phyloP scores from a whole-genome alignment of 73 alveolate species.

The Halteria grandinella region DNA sequence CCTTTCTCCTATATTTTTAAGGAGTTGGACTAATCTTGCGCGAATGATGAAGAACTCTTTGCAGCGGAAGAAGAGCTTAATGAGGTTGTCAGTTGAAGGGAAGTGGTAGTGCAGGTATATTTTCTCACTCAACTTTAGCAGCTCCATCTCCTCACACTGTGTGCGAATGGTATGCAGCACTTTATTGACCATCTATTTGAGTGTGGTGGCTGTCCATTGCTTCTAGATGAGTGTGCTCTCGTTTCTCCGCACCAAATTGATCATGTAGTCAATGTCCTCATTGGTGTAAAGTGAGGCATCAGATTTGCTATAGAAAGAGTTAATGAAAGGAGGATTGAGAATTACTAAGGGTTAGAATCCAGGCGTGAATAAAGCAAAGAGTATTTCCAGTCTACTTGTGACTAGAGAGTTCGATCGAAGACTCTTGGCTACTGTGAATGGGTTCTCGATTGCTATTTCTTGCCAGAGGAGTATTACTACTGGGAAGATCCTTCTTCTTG shows the following conservation, averaged over 20 bases:
- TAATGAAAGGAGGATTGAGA: not conserved
- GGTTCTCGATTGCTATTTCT: conserved; percentile 13
- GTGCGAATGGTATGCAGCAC: too few relatives aligned
- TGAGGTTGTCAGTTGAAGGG: too few relatives aligned
- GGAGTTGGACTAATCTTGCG: conserved; percentile 17
- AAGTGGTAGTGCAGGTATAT: too few relatives aligned
- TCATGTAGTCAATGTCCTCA: conserved; percentile 35
- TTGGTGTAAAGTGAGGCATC: conserved; percentile 20
- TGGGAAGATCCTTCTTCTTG: not conserved
- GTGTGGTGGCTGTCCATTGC: too few relatives aligned
- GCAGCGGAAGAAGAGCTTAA: conserved; percentile 23
- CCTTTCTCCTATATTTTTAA: conserved; percentile 7
- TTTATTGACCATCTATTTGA: too few relatives aligned
- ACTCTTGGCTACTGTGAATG: not conserved
- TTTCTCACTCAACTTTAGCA: too few relatives aligned
- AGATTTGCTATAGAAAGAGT: not conserved
- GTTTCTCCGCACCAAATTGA: conserved; percentile 21
- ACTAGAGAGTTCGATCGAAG: conserved; percentile 1
- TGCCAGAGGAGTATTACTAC: conserved; percentile 13
- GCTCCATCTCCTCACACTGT: too few relatives aligned
- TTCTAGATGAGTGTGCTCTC: too few relatives aligned
- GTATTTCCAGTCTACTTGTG: conserved; percentile 21
- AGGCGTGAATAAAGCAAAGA: not conserved
- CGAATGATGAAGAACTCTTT: conserved; percentile 36
- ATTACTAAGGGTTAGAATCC: not conserved